Conservation (phyloP, 495 filamentous ascomycete genomes). For the Penicillium mononematosum region DNA sequence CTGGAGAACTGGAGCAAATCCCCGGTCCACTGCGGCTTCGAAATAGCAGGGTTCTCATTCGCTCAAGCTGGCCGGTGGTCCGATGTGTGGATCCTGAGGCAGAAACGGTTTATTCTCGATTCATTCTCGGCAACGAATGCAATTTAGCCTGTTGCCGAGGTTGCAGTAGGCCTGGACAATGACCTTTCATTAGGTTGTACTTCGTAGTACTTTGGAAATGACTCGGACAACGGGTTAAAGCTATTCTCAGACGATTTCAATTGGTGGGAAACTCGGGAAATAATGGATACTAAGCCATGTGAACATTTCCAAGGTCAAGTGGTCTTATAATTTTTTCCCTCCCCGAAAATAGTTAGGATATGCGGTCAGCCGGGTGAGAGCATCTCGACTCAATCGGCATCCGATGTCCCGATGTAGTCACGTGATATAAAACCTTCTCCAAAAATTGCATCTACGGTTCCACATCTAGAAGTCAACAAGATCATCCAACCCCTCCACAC, state of each 20-base stretch:
- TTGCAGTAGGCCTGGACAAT: background rate
- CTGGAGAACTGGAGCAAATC: slow-evolving; percentile 15
- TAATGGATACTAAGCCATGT: background rate
- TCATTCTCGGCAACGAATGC: background rate
- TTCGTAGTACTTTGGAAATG: background rate
- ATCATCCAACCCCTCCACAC: slow-evolving; percentile 1
- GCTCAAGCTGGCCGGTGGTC: slow-evolving; percentile 9
- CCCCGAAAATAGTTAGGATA: background rate
- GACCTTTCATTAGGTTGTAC: background rate
- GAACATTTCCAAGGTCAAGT: background rate
- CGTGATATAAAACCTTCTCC: slow-evolving; percentile 14
- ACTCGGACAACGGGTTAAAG: background rate
- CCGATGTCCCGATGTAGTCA: slow-evolving; percentile 5
- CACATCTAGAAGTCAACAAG: slow-evolving; percentile 8
- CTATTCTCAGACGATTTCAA: background rate
- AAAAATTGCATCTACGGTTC: slow-evolving; percentile 19
- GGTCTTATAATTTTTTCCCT: background rate
- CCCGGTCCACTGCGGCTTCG: slow-evolving; percentile 25
- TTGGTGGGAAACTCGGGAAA: background rate
- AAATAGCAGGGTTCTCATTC: slow-evolving; percentile 28
- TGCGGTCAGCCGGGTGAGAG: slow-evolving; percentile 1
- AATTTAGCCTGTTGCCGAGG: background rate
- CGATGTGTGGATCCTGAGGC: slow-evolving; percentile 13
- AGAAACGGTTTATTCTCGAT: slow-evolving; percentile 11
- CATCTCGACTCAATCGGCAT: slow-evolving; percentile 4